Evolutionary conservation across 1,139 yeast species (phyloP), one percentile per base, ranked within the genome.

Genomic region (Kodamaea fungicola): DNA sequence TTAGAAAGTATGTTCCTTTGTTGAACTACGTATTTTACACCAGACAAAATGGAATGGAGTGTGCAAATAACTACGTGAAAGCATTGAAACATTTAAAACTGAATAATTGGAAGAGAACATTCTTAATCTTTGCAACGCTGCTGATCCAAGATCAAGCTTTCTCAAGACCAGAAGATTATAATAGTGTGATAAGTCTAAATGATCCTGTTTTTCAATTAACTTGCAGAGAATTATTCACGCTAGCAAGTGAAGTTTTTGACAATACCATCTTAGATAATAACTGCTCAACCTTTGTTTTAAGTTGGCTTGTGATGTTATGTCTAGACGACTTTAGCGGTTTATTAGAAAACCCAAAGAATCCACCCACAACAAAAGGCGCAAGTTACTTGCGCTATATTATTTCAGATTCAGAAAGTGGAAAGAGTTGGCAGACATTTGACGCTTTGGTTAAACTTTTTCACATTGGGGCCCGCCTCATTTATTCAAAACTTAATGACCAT

Each of bases 71-170:
- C 37, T 54, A 75, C 30, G 60, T 64, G 46, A 59, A 59, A 12
- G 54, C 71, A 12, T 48, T 75, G 12, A 67, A 69, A 3, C 52
- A 61, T 22, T 63, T 78, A 22, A 71, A 67, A 44, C 72, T 76
- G 39, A 67, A 65, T 12, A 62, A 78, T 5, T 84, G 86, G 71
- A 74, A 71, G 42, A 76, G 74, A 47, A 61, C 77, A 9, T 55
- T 79, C 3, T 61, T 79, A 26, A 66, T 71, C 13, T 81, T 76
- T 47, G 65, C 75, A 41, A 59, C 80, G 21, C 66, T 66, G 37
- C 62, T 77, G 32, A 55, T 81, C 8, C 66, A 71, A 45, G 69
- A 71, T 42, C 85, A 86, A 76, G 62, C 76, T 12, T 62, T 73
- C 36, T 66, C 81, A n/a, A 64, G 83, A 47, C 79, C 87, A 0